A percentile compares a stretch with the other conserved stretches of the same genome.
Conservation (phyloP, 2,329 filamentous ascomycete genomes). For the Penicillium sclerotiorum region DNA sequence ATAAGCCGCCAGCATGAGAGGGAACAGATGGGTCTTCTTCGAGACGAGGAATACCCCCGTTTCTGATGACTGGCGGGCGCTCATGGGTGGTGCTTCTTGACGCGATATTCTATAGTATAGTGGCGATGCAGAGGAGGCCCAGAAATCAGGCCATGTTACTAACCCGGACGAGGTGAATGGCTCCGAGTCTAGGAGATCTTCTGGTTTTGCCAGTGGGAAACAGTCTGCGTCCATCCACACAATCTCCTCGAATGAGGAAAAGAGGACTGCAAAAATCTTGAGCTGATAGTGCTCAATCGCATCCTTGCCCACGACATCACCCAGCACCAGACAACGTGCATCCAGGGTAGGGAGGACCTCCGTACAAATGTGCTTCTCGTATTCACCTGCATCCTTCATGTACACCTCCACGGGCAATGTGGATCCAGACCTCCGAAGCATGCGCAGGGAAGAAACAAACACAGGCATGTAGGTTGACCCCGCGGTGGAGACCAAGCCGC, state of each 20-base stretch:
- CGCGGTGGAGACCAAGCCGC: slow-evolving; percentile 56
- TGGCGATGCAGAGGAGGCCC: slow-evolving; percentile 48
- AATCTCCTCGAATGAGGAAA: slow-evolving; percentile 62
- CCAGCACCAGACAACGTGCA: slow-evolving; percentile 47
- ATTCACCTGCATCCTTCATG: slow-evolving; percentile 42
- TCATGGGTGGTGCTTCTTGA: slow-evolving; percentile 35
- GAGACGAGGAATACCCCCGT: slow-evolving; percentile 40
- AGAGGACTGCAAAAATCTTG: slow-evolving; percentile 60
- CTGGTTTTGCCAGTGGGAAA: slow-evolving; percentile 54
- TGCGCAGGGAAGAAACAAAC: slow-evolving; percentile 54
- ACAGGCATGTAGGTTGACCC: slow-evolving; percentile 53
- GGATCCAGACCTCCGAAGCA: slow-evolving; percentile 56
- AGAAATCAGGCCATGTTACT: slow-evolving; percentile 62
- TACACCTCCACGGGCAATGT: slow-evolving; percentile 53
- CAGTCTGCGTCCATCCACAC: slow-evolving; percentile 62
- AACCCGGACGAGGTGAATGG: slow-evolving; percentile 57
- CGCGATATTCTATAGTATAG: slow-evolving; percentile 48
- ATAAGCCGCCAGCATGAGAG: slow-evolving; percentile 40
- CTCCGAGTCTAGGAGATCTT: slow-evolving; percentile 52
- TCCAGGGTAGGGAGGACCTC: slow-evolving; percentile 44
- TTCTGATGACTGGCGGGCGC: slow-evolving; percentile 40
- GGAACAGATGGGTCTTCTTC: slow-evolving; percentile 38
- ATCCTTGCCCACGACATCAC: slow-evolving; percentile 43
- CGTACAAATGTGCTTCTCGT: slow-evolving; percentile 45
- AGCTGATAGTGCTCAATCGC: slow-evolving; percentile 54